Conservation (phyloP, 2,329 filamentous ascomycete genomes). For the Fusarium nurragi region DNA sequence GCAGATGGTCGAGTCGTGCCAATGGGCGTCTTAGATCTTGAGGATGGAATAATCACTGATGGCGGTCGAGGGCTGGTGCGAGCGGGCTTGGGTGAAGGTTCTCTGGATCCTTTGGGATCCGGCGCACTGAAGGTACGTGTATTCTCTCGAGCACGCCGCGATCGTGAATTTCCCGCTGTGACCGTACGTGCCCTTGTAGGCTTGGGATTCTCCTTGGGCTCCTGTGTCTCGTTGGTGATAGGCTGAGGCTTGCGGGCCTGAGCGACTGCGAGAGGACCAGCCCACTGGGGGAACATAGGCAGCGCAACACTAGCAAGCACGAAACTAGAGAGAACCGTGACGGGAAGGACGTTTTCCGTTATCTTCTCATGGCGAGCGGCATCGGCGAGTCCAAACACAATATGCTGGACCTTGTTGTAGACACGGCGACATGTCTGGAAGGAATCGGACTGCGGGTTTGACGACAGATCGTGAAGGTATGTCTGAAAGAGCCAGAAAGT, state of each 20-base stretch:
- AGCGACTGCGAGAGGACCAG: slow-evolving; percentile 81
- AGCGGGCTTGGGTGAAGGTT: slow-evolving; percentile 42
- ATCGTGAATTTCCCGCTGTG: slow-evolving; percentile 58
- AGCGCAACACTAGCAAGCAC: slow-evolving; percentile 80
- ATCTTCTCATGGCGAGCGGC: slow-evolving; percentile 76
- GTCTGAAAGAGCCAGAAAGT: slow-evolving; percentile 93
- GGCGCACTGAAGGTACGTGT: slow-evolving; percentile 57
- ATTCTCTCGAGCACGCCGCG: slow-evolving; percentile 58
- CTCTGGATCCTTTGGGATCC: slow-evolving; percentile 48
- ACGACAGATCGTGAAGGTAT: slow-evolving; percentile 82
- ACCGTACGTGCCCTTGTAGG: slow-evolving; percentile 76
- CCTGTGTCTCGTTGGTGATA: slow-evolving; percentile 41
- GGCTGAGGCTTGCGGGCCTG: slow-evolving; percentile 79
- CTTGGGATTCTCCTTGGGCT: slow-evolving; percentile 54
- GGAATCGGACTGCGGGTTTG: slow-evolving; percentile 77
- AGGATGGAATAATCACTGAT: slow-evolving; percentile 33
- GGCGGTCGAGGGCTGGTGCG: slow-evolving; percentile 39
- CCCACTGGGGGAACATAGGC: slow-evolving; percentile 79
- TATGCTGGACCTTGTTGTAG: slow-evolving; percentile 89
- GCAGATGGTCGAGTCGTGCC: slow-evolving; percentile 58
- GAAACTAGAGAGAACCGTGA: slow-evolving; percentile 82
- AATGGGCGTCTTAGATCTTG: slow-evolving; percentile 47
- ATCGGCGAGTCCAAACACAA: slow-evolving; percentile 83
- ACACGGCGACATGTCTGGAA: slow-evolving; percentile 86
- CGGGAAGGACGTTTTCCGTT: slow-evolving; percentile 81